Evolutionary conservation across 768 basidiomycete species (phyloP).

Genomic region (Tricholomella constricta): DNA sequence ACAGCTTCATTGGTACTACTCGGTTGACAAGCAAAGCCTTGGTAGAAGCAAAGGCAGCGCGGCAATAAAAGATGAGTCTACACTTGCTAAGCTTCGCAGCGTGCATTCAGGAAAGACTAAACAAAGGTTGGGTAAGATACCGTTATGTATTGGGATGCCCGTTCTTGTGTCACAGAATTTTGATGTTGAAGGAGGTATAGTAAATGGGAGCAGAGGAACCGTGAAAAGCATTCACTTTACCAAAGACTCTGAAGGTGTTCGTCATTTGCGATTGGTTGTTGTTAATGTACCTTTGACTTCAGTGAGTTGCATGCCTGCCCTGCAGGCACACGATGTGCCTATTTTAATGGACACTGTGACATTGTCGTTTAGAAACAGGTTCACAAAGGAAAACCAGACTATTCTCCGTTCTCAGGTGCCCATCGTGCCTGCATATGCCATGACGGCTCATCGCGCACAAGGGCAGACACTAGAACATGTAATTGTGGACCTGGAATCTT

Average conservation of each 20-base stretch:
- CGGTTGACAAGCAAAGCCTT: conserved; percentile 4
- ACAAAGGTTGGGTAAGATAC: conserved; percentile 32
- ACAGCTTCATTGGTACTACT: conserved; percentile 16
- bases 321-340: background rate
- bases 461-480: conserved; percentile 27
- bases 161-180: conserved; percentile 40
- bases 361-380: conserved; percentile 24
- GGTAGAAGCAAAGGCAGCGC: background rate
- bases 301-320: background rate
- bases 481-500: conserved; percentile 27
- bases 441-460: conserved; percentile 33
- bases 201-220: conserved; percentile 35
- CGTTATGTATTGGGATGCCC: conserved; percentile 41
- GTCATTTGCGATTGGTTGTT: conserved; percentile 24
- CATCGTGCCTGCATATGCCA: conserved; percentile 28
- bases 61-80: background rate
- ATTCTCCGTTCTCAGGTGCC: conserved; percentile 26
- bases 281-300: conserved; percentile 16
- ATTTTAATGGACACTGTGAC: conserved; percentile 24
- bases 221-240: conserved; percentile 26
- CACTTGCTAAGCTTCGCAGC: conserved; percentile 1
- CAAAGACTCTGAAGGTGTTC: conserved; percentile 14
- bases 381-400: background rate
- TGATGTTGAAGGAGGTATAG: conserved; percentile 36
- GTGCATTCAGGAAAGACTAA: conserved; percentile 22